Evolutionary conservation across 2,329 filamentous ascomycete genomes (phyloP), one percentile per base, ranked within the genome.

Genomic region (Scedosporium minutisporum): DNA sequence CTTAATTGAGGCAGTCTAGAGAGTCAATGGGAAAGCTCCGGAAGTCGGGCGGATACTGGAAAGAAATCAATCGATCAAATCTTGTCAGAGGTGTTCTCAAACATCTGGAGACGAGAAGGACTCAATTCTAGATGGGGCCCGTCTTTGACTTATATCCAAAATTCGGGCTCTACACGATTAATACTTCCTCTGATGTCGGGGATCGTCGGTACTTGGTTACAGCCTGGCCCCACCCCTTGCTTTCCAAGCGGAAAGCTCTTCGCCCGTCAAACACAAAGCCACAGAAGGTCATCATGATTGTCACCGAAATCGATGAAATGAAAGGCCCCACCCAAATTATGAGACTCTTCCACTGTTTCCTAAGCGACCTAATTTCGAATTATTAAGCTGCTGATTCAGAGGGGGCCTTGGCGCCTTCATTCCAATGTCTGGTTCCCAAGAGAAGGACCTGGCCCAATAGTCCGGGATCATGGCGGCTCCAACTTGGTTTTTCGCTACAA

Each of bases 351-450:
- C 33, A 38, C 10, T 9, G 10, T 38, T 38, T 38, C 44, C 44
- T 48, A n/a, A 55, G 18, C 51, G 16, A 25, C 6, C 23, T 23
- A 12, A 21, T 48, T 23, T 48, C 44, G 44, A 55, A 55, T 55
- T 55, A 55, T 55, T 55, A 55, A 55, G 51, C 51, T 25, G 51
- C 51, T 55, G 51, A 55, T 55, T 55, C 51, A 55, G 51, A 25
- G 21, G 4, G 1, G 21, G 1, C 48, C 44, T 48, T 48, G 44
- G 44, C n/a, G 44, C 9, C 16, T 21, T 18, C n/a, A 6, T 21
- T 38, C 33, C 33, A 38, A 12, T 38, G 33, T 14, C 33, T 38
- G 33, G 33, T 21, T 48, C n/a, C 44, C 44, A 48, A 21, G n/a
- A 21, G 18, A 48, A 48, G 44, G 44, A 7, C 44, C 18, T 48